Evolutionary conservation across 208 protist species (phyloP).

Genomic region (Acanthamoeba quina): DNA sequence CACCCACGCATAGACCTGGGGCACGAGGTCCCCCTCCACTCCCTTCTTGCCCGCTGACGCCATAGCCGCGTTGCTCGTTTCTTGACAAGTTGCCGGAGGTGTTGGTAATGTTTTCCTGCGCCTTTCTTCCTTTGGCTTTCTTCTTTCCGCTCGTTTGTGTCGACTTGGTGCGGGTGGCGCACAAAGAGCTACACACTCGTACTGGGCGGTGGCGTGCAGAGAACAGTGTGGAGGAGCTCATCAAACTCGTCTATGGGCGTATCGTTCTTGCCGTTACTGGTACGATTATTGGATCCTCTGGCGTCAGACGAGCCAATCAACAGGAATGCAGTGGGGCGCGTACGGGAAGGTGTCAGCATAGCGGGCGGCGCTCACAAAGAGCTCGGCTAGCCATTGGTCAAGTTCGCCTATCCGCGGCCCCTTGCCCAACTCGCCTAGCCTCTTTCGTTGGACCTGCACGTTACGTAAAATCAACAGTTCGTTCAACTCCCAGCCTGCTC

Average conservation of each 20-base stretch:
- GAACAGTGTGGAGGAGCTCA: background rate
- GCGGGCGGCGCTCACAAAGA: background rate
- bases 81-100: no score
- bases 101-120: no score
- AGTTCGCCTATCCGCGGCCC: background rate
- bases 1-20: background rate
- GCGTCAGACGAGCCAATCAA: background rate
- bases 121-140: slow-evolving; percentile 86
- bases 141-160: background rate
- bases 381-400: background rate
- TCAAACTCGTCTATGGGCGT: background rate
- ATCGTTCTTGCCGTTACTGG: background rate
- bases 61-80: no score
- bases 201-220: background rate
- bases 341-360: slow-evolving; percentile 16
- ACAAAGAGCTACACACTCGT: background rate
- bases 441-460: background rate
- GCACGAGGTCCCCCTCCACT: background rate
- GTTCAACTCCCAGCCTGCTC: background rate
- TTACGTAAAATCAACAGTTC: background rate
- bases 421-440: background rate
- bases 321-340: background rate
- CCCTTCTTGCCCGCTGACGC: background rate
- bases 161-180: no score
- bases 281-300: background rate